A percentile compares a stretch with the other conserved stretches of the same genome.
Conservation (phyloP, 345 rosid genomes). For the Carallia brachiata region DNA sequence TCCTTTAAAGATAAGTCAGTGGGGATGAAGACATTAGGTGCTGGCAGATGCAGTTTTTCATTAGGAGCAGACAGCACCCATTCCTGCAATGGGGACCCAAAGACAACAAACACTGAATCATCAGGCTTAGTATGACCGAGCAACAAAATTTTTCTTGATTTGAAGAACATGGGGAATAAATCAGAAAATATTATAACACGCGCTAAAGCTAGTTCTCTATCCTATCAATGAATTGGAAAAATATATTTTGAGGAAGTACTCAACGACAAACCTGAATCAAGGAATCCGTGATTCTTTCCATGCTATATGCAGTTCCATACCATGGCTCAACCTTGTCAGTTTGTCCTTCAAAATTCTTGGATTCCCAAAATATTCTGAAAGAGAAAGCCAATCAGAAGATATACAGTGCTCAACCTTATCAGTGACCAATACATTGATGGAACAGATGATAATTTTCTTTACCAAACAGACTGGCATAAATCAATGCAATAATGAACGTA, state of each 20-base stretch:
- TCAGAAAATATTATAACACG: neutral
- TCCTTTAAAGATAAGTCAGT: slow-evolving; percentile 75
- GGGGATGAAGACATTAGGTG: slow-evolving; percentile 70
- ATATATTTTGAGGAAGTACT: too few relatives aligned
- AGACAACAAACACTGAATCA: neutral
- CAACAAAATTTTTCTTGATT: neutral
- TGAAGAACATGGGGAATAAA: neutral
- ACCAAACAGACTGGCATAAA: neutral
- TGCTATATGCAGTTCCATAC: slow-evolving; percentile 80
- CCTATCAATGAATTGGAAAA: too few relatives aligned
- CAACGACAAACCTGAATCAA: slow-evolving; percentile 54
- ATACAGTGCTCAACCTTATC: neutral
- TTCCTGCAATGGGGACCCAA: slow-evolving; percentile 43
- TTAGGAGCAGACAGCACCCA: slow-evolving; percentile 72
- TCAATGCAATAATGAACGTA: neutral
- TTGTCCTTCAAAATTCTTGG: slow-evolving; percentile 82
- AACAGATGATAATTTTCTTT: too few relatives aligned
- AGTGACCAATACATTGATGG: neutral
- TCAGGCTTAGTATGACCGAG: neutral
- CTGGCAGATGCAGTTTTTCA: slow-evolving; percentile 70
- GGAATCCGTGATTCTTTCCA: slow-evolving; percentile 54
- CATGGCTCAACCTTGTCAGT: slow-evolving; percentile 81
- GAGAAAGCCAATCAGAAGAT: slow-evolving; percentile 19
- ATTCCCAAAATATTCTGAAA: slow-evolving; percentile 86
- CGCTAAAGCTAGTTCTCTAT: too few relatives aligned